These are phyloP conservation scores for Cyberlindnera sargentensis DNA, from an alignment of 805 yeast species.

Conservation along the genomic window DNA sequence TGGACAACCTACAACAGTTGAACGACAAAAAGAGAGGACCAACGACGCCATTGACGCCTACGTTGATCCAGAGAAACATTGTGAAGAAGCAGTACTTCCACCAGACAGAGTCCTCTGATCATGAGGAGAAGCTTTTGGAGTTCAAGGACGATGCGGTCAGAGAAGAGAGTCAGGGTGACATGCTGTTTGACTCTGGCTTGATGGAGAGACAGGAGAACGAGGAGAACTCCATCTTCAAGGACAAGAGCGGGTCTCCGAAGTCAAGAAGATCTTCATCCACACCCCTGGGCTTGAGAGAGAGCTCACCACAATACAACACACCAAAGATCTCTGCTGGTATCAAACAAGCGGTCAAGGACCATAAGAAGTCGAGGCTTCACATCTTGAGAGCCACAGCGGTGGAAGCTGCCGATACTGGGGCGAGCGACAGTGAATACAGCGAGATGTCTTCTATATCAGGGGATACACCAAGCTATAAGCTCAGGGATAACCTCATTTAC, in stretches of 20 bases:
- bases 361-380: slow-evolving; percentile 19
- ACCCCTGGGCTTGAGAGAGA: neutral
- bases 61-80: slow-evolving; percentile 18
- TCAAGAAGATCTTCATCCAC: slow-evolving; percentile 3
- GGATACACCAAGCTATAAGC: slow-evolving; percentile 22
- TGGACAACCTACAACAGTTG: slow-evolving; percentile 12
- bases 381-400: slow-evolving; percentile 8
- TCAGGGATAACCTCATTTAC: slow-evolving; percentile 17
- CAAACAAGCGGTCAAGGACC: slow-evolving; percentile 21
- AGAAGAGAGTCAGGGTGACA: neutral
- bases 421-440: slow-evolving; percentile 22
- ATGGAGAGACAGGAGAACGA: slow-evolving; percentile 1
- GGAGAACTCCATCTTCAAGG: slow-evolving; percentile 1
- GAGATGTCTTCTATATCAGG: slow-evolving; percentile 21
- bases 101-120: neutral
- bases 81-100: slow-evolving; percentile 14
- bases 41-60: slow-evolving; percentile 23
- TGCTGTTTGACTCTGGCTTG: neutral
- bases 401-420: slow-evolving; percentile 6
- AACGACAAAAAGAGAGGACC: slow-evolving; percentile 21
- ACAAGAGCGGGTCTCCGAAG: slow-evolving; percentile 16
- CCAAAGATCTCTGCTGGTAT: slow-evolving; percentile 22
- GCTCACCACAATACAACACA: slow-evolving; percentile 7
- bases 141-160: neutral
- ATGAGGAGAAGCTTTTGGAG: neutral